Base-by-base conservation (phyloP, 2,329 filamentous ascomycete species). In the Dactylellina haptotyla region DNA sequence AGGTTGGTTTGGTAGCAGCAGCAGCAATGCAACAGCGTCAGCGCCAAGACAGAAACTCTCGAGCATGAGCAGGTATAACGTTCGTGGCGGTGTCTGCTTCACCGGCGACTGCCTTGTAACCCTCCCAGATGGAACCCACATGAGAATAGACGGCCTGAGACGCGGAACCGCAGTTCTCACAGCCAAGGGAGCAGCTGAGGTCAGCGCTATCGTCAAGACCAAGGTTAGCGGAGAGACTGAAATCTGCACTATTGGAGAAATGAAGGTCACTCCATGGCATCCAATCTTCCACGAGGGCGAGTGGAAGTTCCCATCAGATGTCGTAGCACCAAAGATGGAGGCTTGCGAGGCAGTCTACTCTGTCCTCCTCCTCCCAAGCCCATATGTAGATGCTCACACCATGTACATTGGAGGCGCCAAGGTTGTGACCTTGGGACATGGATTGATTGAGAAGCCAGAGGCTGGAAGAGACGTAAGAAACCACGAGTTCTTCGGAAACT, bases 261-360 rank as follows among this genome's bases (percentile, higher is more conserved):
- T 88, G 5, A 77, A 85, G 4, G 83, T 88, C 26, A 89, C 87
- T 23, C 84, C 85, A 0, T 89, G 86, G 85, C 87, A 89, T 77
- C 87, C 87, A 0, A 79, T 89, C 1, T 82, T 80, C 0, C 51
- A 77, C 1, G 79, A 82, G 18, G 79, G 69, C 6, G 75, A 59
- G 2, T 87, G 85, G 85, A 75, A 69, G 0, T 87, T 86, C 75
- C 86, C 86, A 0, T 81, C 78, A 0, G 73, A 83, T 0, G 76
- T 83, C 1, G 78, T 81, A 0, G 75, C 78, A 9, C 28, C 61
- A 0, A 57, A 76, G 1, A 74, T 75, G 4, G 79, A 83, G 0
- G 76, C 79, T 2, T 87, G 86, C 0, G 86, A 86, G 0, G 78
- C 78, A 1, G 81, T 89, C 4, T 89, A 87, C 80, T 88, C 87